Percentiles rank a stretch among this genome's conserved stretches.
These are phyloP conservation scores for Hypoxylon sp. DNA, from an alignment of 2,329 filamentous ascomycete species.

Conservation along the genomic window DNA sequence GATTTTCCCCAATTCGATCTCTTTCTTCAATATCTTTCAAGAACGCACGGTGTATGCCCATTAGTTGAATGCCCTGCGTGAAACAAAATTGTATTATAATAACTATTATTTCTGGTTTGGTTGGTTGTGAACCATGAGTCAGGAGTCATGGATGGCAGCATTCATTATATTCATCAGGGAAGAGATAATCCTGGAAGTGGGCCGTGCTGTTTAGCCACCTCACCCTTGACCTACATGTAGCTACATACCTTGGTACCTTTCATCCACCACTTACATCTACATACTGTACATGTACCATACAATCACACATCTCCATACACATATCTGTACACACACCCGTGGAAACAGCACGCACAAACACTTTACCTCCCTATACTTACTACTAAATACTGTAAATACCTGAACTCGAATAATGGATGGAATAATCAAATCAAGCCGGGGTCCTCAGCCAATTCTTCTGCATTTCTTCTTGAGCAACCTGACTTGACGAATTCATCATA, in stretches of 20 bases:
- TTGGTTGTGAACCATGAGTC: neutral
- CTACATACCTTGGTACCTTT: neutral
- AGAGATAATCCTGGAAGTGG: neutral
- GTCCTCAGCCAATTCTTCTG: neutral
- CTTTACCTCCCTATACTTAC: neutral
- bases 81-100: too few species aligned
- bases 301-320: too few species aligned
- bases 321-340: too few species aligned
- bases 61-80: neutral
- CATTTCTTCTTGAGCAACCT: neutral
- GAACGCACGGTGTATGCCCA: neutral
- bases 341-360: slow-evolving; percentile 10
- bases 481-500: slow-evolving; percentile 1
- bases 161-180: neutral
- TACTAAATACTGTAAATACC: neutral
- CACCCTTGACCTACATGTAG: neutral
- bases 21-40: neutral
- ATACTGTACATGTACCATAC: too few species aligned
- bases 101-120: neutral
- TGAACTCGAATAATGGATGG: slow-evolving; percentile 4
- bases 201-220: neutral
- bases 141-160: neutral
- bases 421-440: neutral
- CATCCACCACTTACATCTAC: too few species aligned
- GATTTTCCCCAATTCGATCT: slow-evolving; percentile 11